phyloP scores from a whole-genome alignment of 2,329 filamentous ascomycete species.

The Phyllosticta capitalensis region DNA sequence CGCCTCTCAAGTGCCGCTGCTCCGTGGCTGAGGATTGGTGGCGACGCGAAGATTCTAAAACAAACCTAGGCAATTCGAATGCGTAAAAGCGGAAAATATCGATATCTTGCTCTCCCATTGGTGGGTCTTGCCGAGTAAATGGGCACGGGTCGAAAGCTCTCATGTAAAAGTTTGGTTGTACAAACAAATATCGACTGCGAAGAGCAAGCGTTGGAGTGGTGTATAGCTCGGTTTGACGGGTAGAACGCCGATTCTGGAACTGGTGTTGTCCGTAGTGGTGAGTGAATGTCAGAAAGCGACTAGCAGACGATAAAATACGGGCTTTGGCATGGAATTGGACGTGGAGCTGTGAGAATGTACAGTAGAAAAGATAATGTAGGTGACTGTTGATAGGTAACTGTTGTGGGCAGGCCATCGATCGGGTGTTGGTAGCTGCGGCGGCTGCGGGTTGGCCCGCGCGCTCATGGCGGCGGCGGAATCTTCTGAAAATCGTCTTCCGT shows the following conservation, averaged over 20 bases:
- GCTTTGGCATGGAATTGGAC: background rate
- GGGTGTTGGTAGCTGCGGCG: background rate
- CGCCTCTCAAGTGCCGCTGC: background rate
- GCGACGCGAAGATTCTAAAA: background rate
- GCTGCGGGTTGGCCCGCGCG: slow-evolving; percentile 5
- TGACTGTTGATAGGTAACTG: background rate
- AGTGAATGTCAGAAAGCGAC: background rate
- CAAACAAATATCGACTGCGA: background rate
- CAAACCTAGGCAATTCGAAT: background rate
- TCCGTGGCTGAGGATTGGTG: background rate
- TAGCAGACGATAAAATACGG: too few species aligned
- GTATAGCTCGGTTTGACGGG: background rate
- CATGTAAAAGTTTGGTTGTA: background rate
- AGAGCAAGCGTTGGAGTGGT: background rate
- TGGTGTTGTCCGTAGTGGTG: background rate
- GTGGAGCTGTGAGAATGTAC: background rate
- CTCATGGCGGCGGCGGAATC: slow-evolving; percentile 3
- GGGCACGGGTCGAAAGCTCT: too few species aligned
- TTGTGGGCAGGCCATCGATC: background rate
- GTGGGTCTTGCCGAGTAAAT: too few species aligned
- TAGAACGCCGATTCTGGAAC: background rate
- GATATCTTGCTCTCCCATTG: background rate
- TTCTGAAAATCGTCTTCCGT: slow-evolving; percentile 9
- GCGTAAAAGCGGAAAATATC: background rate
- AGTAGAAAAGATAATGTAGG: background rate